Base-by-base conservation (phyloP, 306 rosid species). In the Hippophae tibetana region DNA sequence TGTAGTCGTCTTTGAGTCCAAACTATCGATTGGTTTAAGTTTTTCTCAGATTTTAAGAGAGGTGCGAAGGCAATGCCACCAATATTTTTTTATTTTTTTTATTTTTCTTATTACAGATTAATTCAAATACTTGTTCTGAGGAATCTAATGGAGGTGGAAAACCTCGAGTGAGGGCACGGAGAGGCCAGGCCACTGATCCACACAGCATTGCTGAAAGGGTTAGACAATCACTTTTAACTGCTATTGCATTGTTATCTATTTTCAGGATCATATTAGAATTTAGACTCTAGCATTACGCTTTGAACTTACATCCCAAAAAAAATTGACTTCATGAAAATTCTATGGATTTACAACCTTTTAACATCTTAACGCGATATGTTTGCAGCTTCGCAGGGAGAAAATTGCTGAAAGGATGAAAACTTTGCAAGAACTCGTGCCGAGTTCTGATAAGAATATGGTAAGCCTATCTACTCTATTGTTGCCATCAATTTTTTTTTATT, bases 191-290 rank as follows among this genome's bases (percentile, higher is more conserved):
- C 25, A 74, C 83, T 8, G 83, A 78, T 64, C 80, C 80, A 42
- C 80, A 74, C 65, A 74, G 80, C 27, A 78, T 78, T 44, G 83
- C 83, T 8, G 80, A 78, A 74, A 70, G 83, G 75, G 83, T 78
- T 51, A 42, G 73, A 49, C 8, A 6, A 18, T 50, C 48, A 50
- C 6, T 13, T 48, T 49, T 49, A 10, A 49, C 3, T 49, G 53
- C 12, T 13, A 13, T 12, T 49, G 53, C 6, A 49, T 5, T 31
- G 38, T 31, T 49, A 49, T 49, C 14, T 12, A 23, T 49, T 49
- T 49, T 13, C 18, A 49, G 53, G 13, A 13, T 49, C 7, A 10
- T 5, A 25, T 25, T 25, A 18, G 41, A 54, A 26, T 62, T 51
- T 31, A 14, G 47, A 46, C 47, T 66, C 9, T 6, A 31, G 38